Evolutionary conservation across 495 filamentous ascomycete genomes (phyloP).

Genomic region (Hypoxylon subgilvum): DNA sequence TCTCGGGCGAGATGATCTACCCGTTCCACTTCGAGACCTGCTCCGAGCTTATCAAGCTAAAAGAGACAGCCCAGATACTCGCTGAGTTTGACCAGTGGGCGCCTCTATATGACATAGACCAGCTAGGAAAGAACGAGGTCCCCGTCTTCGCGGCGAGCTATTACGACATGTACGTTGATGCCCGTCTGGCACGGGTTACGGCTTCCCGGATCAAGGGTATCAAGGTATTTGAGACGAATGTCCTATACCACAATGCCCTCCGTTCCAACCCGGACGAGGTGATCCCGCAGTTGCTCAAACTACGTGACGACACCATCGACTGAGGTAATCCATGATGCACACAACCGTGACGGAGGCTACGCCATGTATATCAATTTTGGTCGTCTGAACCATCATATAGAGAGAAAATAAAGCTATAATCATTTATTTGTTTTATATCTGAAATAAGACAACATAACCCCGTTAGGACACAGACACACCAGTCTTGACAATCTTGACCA

Average conservation of each 20-base stretch:
- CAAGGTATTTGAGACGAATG: slow-evolving; percentile 84
- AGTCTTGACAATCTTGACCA: too few relatives aligned
- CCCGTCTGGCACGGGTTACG: slow-evolving; percentile 71
- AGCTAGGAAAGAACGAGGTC: slow-evolving; percentile 77
- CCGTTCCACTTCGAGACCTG: slow-evolving; percentile 81
- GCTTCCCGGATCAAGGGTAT: slow-evolving; percentile 75
- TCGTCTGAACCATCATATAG: not conserved
- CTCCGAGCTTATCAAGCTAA: slow-evolving; percentile 69
- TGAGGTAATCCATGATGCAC: slow-evolving; percentile 41
- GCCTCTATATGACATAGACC: slow-evolving; percentile 73
- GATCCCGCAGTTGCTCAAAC: slow-evolving; percentile 68
- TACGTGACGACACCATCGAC: slow-evolving; percentile 76
- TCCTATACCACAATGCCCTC: slow-evolving; percentile 83
- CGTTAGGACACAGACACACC: too few relatives aligned
- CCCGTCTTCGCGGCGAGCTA: slow-evolving; percentile 89
- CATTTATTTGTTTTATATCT: too few relatives aligned
- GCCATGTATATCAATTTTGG: slow-evolving; percentile 3
- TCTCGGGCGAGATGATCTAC: slow-evolving; percentile 93
- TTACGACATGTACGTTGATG: slow-evolving; percentile 96
- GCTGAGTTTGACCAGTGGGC: slow-evolving; percentile 73
- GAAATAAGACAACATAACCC: too few relatives aligned
- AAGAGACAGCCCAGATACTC: slow-evolving; percentile 69
- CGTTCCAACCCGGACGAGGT: slow-evolving; percentile 75
- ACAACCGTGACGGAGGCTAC: not conserved
- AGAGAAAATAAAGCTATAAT: too few relatives aligned